Percentiles rank a stretch among this genome's conserved stretches.
Conservation (phyloP, 495 filamentous ascomycete genomes). For the Talaromyces stipitatus region DNA sequence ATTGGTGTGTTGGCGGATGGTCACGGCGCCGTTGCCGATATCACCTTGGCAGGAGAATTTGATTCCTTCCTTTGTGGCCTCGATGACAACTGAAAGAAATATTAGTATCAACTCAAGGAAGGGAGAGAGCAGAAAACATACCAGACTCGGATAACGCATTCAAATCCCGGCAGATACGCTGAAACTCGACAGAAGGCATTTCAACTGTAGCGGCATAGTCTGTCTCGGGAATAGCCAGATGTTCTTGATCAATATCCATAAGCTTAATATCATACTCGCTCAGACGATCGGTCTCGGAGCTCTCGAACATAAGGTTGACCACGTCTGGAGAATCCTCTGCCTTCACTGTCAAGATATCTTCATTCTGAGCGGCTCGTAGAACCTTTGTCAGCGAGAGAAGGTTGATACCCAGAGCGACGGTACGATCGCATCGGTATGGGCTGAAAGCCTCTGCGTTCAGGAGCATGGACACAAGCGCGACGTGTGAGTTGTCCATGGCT, state of each 20-base stretch:
- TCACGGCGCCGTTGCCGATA: constrained; percentile 91
- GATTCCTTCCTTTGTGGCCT: constrained; percentile 93
- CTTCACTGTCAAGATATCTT: constrained; percentile 94
- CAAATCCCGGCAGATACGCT: constrained; percentile 88
- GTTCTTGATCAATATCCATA: constrained; percentile 99
- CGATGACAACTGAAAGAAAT: constrained; percentile 67
- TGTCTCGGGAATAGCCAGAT: constrained; percentile 96
- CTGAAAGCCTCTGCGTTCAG: constrained; percentile 93
- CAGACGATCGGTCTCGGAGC: constrained; percentile 75
- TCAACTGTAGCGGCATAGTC: constrained; percentile 88
- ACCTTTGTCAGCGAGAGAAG: constrained; percentile 95
- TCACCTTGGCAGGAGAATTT: constrained; percentile 93
- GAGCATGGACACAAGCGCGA: constrained; percentile 97
- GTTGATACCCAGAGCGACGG: constrained; percentile 97
- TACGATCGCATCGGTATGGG: constrained; percentile 97
- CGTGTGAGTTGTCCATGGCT: constrained; percentile 99
- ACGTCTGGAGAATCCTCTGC: constrained; percentile 94
- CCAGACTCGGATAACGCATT: constrained; percentile 90
- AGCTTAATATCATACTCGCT: constrained; percentile 99
- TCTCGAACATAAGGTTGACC: constrained; percentile 94
- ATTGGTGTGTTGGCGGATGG: constrained; percentile 79
- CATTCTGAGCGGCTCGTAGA: constrained; percentile 85
- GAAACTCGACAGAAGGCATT: constrained; percentile 88
- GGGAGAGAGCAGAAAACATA: constrained; percentile 28
- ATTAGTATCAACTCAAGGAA: not conserved